Evolutionary conservation across 23 red algal genomes (phyloP), one percentile per base, ranked within the genome.

Genomic region (Gracilaria domingensis): DNA sequence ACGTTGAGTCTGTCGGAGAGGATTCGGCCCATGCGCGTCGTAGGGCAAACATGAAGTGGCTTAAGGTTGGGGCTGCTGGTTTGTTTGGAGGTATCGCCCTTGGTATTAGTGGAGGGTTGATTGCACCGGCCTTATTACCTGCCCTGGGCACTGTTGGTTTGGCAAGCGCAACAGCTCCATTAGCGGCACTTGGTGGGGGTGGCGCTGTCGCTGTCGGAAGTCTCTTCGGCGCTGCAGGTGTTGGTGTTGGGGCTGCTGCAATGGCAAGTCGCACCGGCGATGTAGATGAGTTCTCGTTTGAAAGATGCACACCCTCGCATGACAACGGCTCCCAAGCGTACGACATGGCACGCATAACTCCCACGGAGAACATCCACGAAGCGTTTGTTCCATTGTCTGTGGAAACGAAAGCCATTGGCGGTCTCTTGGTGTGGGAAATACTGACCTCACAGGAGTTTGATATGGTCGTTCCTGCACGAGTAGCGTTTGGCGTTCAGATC

Each of bases 211-310:
- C 89, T 49, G 79, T 92, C 40, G 89, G 79, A 58, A 78, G 79
- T 42, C 60, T 84, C 26, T 92, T 92, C 59, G 89, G 89, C n/a
- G 80, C 80, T 30, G 89, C 79, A n/a, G 89, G 89, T 49, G 89
- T 79, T 75, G 89, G 89, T 16, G 80, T 92, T 24, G 89, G 89
- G 8, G 89, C 89, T 9, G 80, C 89, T 23, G 89, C 89, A 7
- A 92, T 92, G 89, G 38, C 33, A 69, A 74, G 49, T 53, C 59
- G 89, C 40, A 79, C 80, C 5, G 89, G 89, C 11, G 89, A 75
- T 36, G 45, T 92, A 44, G 59, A 92, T 7, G 89, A 92, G 65
- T 92, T 92, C 47, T 36, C 48, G 8, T 92, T 92, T 92, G 89
- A 92, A 66, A 12, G 37, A 45, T 67, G 66, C n/a, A 75, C 65